Conservation (phyloP, 1,284 basidiomycete genomes). For the Phylloporus gajari region DNA sequence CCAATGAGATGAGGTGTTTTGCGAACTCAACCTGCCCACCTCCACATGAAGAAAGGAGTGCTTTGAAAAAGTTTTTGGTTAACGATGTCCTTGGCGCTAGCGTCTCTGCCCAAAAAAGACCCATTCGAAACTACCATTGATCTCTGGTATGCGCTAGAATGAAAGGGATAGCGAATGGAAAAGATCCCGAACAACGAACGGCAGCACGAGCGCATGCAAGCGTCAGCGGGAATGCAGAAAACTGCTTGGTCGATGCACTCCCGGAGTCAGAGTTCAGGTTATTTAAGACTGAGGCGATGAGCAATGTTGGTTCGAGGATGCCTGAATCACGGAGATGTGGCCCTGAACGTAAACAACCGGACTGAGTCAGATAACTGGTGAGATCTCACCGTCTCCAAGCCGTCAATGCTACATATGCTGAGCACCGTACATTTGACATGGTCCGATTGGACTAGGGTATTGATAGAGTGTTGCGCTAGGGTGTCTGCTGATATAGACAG, state of each 20-base stretch:
- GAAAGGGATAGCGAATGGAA: conserved; percentile 63
- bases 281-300: conserved; percentile 65
- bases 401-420: conserved; percentile 60
- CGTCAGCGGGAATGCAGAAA: conserved; percentile 81
- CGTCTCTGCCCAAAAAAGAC: conserved; percentile 68
- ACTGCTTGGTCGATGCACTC: conserved; percentile 57
- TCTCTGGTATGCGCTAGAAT: conserved; percentile 80
- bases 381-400: conserved; percentile 76
- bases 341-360: conserved; percentile 18
- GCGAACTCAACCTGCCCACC: conserved; percentile 67
- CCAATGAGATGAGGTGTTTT: too few species aligned
- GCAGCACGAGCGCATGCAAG: conserved; percentile 72
- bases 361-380: not conserved
- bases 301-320: conserved; percentile 55
- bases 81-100: conserved; percentile 65
- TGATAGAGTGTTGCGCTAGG: conserved; percentile 68
- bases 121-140: conserved; percentile 78
- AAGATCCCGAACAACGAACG: conserved; percentile 77
- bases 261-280: conserved; percentile 37
- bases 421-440: conserved; percentile 66
- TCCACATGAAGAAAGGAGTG: conserved; percentile 68
- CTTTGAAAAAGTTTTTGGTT: conserved; percentile 74
- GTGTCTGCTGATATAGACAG: conserved; percentile 64
- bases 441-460: conserved; percentile 55
- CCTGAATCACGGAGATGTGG: conserved; percentile 52